These are phyloP conservation scores for Colletotrichum phormii DNA, from an alignment of 2,329 filamentous ascomycete species.

Conservation along the genomic window DNA sequence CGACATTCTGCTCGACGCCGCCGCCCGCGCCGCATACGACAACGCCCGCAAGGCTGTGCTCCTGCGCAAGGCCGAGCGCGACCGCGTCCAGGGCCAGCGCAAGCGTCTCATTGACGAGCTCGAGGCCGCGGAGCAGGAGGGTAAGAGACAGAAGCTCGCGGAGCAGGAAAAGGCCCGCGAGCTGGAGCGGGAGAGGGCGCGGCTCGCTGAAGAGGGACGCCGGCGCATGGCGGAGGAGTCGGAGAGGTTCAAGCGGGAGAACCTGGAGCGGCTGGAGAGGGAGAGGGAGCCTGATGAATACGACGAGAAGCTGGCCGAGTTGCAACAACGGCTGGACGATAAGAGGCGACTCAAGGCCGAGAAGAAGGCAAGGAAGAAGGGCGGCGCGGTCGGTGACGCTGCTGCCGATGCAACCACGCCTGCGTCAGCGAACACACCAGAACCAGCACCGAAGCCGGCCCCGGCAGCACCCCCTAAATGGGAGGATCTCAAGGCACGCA, in stretches of 20 bases:
- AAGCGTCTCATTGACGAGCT: slow-evolving; percentile 87
- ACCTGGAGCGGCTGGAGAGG: slow-evolving; percentile 36
- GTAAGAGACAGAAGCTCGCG: slow-evolving; percentile 68
- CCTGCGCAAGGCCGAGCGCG: slow-evolving; percentile 76
- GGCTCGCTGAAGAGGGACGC: slow-evolving; percentile 47
- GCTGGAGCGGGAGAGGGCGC: slow-evolving; percentile 51
- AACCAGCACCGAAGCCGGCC: neutral
- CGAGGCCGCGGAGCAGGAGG: slow-evolving; percentile 78
- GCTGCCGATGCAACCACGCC: neutral
- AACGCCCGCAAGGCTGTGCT: slow-evolving; percentile 77
- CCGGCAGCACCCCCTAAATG: slow-evolving; percentile 26
- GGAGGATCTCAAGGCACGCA: slow-evolving; percentile 37
- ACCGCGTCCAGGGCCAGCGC: slow-evolving; percentile 78
- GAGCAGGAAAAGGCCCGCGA: slow-evolving; percentile 50
- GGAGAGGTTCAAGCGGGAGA: slow-evolving; percentile 53
- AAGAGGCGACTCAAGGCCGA: slow-evolving; percentile 52
- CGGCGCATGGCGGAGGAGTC: slow-evolving; percentile 53
- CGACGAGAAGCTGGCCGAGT: slow-evolving; percentile 37
- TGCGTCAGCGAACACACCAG: neutral
- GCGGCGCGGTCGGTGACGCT: neutral
- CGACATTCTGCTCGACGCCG: slow-evolving; percentile 80
- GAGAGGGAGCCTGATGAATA: slow-evolving; percentile 50
- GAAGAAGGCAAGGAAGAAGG: slow-evolving; percentile 48
- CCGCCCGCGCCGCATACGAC: slow-evolving; percentile 82
- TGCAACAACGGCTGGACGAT: slow-evolving; percentile 46